Conservation (phyloP, 2,329 filamentous ascomycete genomes). For the Monosporascus ibericus region DNA sequence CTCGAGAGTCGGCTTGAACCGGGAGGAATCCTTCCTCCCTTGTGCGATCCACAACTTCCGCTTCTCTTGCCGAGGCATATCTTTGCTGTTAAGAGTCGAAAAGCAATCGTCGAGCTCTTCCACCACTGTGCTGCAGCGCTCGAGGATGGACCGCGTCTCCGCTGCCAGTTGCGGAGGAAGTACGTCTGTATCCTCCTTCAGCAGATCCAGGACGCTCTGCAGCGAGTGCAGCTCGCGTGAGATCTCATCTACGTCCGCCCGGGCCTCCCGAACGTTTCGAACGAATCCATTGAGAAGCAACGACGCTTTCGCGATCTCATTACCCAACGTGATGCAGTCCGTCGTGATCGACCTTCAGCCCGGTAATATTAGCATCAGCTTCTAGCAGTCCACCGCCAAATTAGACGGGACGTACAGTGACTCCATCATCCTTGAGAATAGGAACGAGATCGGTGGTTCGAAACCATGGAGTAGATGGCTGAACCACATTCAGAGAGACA, state of each 20-base stretch:
- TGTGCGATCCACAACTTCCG: conserved; percentile 30
- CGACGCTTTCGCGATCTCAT: conserved; percentile 28
- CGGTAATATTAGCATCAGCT: conserved; percentile 21
- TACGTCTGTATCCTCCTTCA: conserved; percentile 31
- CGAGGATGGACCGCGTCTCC: conserved; percentile 29
- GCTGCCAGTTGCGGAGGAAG: conserved; percentile 30
- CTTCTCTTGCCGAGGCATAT: conserved; percentile 30
- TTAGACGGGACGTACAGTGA: background rate
- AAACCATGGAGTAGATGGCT: background rate
- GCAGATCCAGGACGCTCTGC: conserved; percentile 30
- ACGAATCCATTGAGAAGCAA: conserved; percentile 29
- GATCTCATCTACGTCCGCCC: conserved; percentile 31
- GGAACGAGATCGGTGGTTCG: background rate
- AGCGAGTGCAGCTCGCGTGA: conserved; percentile 36
- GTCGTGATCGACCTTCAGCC: conserved; percentile 30
- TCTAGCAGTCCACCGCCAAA: conserved; percentile 7
- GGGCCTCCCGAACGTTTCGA: conserved; percentile 34
- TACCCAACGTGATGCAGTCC: conserved; percentile 31
- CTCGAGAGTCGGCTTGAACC: conserved; percentile 28
- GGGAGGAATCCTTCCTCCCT: conserved; percentile 25
- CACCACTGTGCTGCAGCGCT: conserved; percentile 29
- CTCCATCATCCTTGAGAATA: background rate
- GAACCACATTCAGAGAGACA: background rate
- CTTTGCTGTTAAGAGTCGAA: conserved; percentile 22
- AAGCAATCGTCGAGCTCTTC: conserved; percentile 29